Evolutionary conservation across 495 filamentous ascomycete species (phyloP), one percentile per base, ranked within the genome.

Genomic region (Chaetomidium leptoderma): DNA sequence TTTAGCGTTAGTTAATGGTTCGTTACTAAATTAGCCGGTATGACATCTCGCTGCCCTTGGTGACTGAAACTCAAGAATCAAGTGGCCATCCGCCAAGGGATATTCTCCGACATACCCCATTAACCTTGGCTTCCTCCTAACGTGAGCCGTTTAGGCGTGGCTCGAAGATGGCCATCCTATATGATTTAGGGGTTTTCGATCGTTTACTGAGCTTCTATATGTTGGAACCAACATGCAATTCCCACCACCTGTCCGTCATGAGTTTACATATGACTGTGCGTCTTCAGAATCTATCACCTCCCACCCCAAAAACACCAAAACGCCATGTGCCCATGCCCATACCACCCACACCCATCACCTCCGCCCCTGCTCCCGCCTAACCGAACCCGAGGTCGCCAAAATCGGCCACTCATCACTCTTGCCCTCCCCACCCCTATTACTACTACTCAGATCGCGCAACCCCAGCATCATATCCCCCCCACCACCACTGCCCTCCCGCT

Each of bases 351-450:
- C 19, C 2, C 23, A 26, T 42, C 35, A 27, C 36, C 50, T 29
- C 19, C 47, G 19, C 32, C 11, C 29, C 21, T 19, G 13, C 3
- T 4, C 46, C 30, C 17, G 2, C 9, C 29, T 13, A 6, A 21
- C 17, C 29, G 2, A 33, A 11, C 19, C 19, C 21, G 13, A 21
- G 5, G 2, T 49, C 49, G n/a, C n/a, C 50, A 54, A 48, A 43
- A 59, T 59, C 50, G 57, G 57, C 42, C 32, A 54, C 51, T 59
- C 57, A 55, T 59, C 57, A 16, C 44, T 40, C 35, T 55, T 53
- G 35, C 26, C 40, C 29, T 59, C 57, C 30, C 17, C 23, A 26
- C 10, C 17, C 32, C 14, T 26, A 14, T 23, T 7, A 19, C 36
- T 30, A 21, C 16, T 6, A 23, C 16, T 26, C 27, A 53, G 7